Conservation (phyloP, 495 filamentous ascomycete species). For the Penicillium bialowiezense region DNA sequence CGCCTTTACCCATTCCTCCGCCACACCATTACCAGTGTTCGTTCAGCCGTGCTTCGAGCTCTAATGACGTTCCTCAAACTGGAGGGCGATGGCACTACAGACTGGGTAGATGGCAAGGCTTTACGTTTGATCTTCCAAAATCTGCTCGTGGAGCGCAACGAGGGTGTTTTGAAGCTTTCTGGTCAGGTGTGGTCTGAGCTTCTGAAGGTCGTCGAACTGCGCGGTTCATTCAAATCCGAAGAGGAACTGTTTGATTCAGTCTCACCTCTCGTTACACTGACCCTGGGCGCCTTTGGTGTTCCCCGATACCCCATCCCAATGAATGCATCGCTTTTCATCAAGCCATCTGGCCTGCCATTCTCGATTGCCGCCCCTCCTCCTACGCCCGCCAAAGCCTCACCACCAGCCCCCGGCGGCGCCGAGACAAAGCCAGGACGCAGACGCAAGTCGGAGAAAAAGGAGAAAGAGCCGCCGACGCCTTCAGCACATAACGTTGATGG, state of each 20-base stretch:
- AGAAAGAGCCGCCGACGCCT: slow-evolving; percentile 65
- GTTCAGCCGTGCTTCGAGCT: slow-evolving; percentile 87
- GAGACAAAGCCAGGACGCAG: slow-evolving; percentile 60
- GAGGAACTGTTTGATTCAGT: slow-evolving; percentile 60
- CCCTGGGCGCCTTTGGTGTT: slow-evolving; percentile 87
- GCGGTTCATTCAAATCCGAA: slow-evolving; percentile 60
- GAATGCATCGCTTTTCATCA: slow-evolving; percentile 83
- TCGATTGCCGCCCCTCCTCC: slow-evolving; percentile 48
- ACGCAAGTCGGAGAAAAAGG: slow-evolving; percentile 78
- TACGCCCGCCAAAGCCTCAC: slow-evolving; percentile 57
- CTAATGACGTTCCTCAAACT: slow-evolving; percentile 90
- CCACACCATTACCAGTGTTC: slow-evolving; percentile 94
- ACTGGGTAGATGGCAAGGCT: slow-evolving; percentile 89
- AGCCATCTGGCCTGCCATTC: slow-evolving; percentile 87
- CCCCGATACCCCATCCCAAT: slow-evolving; percentile 85
- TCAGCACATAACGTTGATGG: slow-evolving; percentile 92
- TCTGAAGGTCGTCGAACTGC: slow-evolving; percentile 59
- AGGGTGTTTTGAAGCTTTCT: slow-evolving; percentile 72
- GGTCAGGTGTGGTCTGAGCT: slow-evolving; percentile 84
- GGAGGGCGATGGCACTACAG: slow-evolving; percentile 75
- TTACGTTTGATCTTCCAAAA: slow-evolving; percentile 92
- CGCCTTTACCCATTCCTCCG: slow-evolving; percentile 93
- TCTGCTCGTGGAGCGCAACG: slow-evolving; percentile 86
- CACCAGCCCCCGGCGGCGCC: slow-evolving; percentile 28
- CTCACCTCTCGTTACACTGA: slow-evolving; percentile 71